A percentile compares a stretch with the other conserved stretches of the same genome.
Conservation (phyloP, 495 filamentous ascomycete genomes). For the Cudoniella acicularis region DNA sequence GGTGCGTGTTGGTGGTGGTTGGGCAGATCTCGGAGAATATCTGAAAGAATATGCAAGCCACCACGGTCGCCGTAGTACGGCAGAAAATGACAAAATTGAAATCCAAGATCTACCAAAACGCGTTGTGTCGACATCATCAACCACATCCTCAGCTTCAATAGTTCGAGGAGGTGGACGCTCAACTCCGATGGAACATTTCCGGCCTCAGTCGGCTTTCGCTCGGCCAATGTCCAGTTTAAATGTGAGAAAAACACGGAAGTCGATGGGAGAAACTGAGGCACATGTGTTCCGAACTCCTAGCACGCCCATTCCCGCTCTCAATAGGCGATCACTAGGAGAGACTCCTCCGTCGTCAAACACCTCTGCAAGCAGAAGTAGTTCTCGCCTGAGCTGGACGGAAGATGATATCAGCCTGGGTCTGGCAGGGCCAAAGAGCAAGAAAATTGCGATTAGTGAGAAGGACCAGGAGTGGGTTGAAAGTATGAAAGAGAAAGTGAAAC, state of each 20-base stretch:
- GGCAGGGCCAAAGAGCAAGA: slow-evolving; percentile 57
- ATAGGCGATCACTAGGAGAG: slow-evolving; percentile 12
- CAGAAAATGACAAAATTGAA: slow-evolving; percentile 46
- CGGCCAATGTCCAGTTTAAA: slow-evolving; percentile 35
- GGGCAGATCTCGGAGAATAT: slow-evolving; percentile 93
- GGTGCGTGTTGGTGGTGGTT: slow-evolving; percentile 95
- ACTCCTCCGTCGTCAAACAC: slow-evolving; percentile 30
- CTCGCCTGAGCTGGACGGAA: slow-evolving; percentile 47
- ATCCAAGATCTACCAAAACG: slow-evolving; percentile 50
- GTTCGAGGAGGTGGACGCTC: slow-evolving; percentile 24
- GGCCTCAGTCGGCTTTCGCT: slow-evolving; percentile 35
- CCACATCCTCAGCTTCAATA: slow-evolving; percentile 8
- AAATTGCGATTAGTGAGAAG: slow-evolving; percentile 56
- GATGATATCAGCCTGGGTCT: slow-evolving; percentile 57
- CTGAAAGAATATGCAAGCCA: slow-evolving; percentile 89
- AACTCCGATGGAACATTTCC: slow-evolving; percentile 32
- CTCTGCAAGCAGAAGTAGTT: slow-evolving; percentile 39
- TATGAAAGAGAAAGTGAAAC: slow-evolving; percentile 62
- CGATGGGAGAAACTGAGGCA: slow-evolving; percentile 21
- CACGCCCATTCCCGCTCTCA: slow-evolving; percentile 13
- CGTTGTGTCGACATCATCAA: slow-evolving; percentile 13
- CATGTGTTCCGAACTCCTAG: slow-evolving; percentile 11
- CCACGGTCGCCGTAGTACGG: slow-evolving; percentile 61
- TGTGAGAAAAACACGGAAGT: slow-evolving; percentile 47
- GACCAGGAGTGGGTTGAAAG: slow-evolving; percentile 69